Conservation (phyloP, 2,329 filamentous ascomycete species). For the Talaromyces funiculosus region DNA sequence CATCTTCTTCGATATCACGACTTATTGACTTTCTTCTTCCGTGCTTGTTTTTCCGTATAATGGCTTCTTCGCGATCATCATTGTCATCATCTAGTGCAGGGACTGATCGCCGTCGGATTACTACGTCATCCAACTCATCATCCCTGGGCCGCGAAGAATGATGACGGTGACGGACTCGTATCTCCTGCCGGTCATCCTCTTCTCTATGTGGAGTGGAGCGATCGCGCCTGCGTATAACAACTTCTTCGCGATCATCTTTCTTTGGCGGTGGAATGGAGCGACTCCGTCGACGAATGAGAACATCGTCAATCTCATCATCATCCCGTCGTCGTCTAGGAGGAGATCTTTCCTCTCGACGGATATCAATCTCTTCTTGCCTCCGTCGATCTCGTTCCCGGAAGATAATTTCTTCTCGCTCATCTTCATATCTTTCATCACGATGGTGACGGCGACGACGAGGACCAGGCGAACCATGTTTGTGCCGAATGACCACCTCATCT, state of each 20-base stretch:
- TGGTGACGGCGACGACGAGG: neutral
- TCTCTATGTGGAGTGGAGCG: constrained; percentile 1
- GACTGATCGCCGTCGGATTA: neutral
- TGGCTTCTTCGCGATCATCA: constrained; percentile 7
- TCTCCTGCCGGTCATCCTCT: constrained; percentile 1
- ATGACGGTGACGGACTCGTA: constrained; percentile 8
- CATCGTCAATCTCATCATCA: constrained; percentile 9
- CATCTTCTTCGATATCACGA: constrained; percentile 4
- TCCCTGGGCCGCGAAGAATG: neutral
- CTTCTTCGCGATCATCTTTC: constrained; percentile 6
- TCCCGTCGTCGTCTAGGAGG: neutral
- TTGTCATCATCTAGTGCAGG: neutral
- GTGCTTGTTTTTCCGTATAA: constrained; percentile 1
- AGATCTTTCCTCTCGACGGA: constrained; percentile 5
- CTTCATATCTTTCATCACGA: constrained; percentile 5
- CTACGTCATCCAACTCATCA: constrained; percentile 5
- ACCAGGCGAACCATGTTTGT: neutral
- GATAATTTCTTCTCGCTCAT: constrained; percentile 5
- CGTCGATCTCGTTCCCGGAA: constrained; percentile 6
- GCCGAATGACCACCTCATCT: constrained; percentile 9
- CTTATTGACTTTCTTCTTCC: neutral
- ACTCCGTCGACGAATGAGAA: constrained; percentile 9
- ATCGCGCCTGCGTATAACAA: constrained; percentile 7
- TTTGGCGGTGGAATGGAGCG: constrained; percentile 7
- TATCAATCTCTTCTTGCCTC: constrained; percentile 10